A percentile compares a stretch with the other conserved stretches of the same genome.
phyloP scores from a whole-genome alignment of 805 yeast genomes.

The Huiozyma sinensis region DNA sequence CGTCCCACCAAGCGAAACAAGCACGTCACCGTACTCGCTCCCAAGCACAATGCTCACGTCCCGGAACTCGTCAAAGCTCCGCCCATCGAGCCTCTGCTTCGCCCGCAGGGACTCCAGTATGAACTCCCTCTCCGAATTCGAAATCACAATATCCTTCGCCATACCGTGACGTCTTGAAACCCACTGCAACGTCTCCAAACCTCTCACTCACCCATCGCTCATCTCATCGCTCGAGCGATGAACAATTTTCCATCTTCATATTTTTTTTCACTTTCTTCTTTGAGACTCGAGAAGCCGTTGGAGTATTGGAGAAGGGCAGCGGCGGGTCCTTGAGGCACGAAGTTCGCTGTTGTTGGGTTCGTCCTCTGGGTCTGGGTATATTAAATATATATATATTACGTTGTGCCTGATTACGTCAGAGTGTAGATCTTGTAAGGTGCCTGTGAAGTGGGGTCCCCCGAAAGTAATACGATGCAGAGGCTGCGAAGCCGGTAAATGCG shows the following conservation, averaged over 20 bases:
- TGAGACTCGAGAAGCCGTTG: not conserved
- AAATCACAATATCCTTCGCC: slow-evolving; percentile 53
- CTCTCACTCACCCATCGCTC: no score
- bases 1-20: slow-evolving; percentile 69
- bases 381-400: not conserved
- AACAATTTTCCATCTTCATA: no score
- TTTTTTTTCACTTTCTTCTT: no score
- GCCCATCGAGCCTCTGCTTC: slow-evolving; percentile 58
- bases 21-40: slow-evolving; percentile 69
- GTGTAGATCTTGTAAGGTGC: no score
- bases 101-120: slow-evolving; percentile 51
- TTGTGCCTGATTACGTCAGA: no score
- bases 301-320: not conserved
- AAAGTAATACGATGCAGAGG: no score
- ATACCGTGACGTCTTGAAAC: slow-evolving; percentile 22
- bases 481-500: no score
- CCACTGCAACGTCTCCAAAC: no score
- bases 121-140: slow-evolving; percentile 54
- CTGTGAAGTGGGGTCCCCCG: no score
- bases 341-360: no score
- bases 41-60: slow-evolving; percentile 55
- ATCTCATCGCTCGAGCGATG: no score
- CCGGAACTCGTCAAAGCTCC: slow-evolving; percentile 55
- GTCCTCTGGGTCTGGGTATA: not conserved
- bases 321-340: no score